Conservation (phyloP, 129 eudicot genomes). For the Dittrichia graveolens region DNA sequence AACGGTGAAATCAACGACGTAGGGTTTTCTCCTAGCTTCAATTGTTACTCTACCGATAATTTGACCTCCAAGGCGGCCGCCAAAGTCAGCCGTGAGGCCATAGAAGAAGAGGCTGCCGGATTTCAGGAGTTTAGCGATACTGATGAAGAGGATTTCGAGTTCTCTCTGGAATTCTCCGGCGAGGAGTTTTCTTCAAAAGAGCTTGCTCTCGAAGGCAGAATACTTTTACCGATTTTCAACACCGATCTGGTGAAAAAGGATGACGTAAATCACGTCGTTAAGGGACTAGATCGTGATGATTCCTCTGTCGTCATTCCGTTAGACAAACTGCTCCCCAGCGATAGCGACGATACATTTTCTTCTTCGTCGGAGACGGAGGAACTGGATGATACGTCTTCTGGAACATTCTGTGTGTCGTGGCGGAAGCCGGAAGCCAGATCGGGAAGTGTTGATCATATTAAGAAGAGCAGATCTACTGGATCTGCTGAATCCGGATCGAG, state of each 20-base stretch:
- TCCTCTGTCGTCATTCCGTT: constrained; percentile 21
- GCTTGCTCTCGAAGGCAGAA: constrained; percentile 18
- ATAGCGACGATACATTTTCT: neutral
- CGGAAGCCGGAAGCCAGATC: constrained; percentile 4
- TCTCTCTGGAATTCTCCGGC: constrained; percentile 37
- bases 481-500: constrained; percentile 20
- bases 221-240: constrained; percentile 29
- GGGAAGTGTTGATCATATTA: neutral
- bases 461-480: constrained; percentile 34
- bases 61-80: constrained; percentile 46
- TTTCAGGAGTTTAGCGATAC: constrained; percentile 10
- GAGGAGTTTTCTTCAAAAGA: constrained; percentile 3
- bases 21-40: constrained; percentile 50
- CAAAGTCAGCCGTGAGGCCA: constrained; percentile 40
- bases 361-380: constrained; percentile 28
- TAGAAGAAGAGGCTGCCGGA: neutral
- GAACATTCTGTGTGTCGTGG: constrained; percentile 42
- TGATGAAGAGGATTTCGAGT: constrained; percentile 55
- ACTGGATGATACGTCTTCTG: constrained; percentile 42
- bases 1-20: neutral
- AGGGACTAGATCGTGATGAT: neutral
- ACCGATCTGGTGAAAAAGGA: constrained; percentile 28
- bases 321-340: constrained; percentile 1
- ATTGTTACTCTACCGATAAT: constrained; percentile 40
- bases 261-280: neutral